phyloP scores from a whole-genome alignment of 345 rosid species.

The Gynandropsis gynandra region DNA sequence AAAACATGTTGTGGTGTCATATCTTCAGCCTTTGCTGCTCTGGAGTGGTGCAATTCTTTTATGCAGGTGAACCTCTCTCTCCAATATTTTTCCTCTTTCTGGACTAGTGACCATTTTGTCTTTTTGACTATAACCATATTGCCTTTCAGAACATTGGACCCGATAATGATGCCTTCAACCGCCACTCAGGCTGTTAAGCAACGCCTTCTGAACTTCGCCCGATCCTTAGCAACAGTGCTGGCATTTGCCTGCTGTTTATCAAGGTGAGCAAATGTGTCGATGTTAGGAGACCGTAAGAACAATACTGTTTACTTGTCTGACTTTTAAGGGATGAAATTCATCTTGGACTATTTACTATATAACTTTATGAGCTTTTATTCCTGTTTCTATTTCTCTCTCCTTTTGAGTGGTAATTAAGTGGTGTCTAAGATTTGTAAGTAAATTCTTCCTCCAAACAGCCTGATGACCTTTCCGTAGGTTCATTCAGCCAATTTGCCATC shows the following conservation, averaged over 20 bases:
- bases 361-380: too few relatives aligned
- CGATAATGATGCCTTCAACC: conserved; percentile 65
- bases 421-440: conserved; percentile 2
- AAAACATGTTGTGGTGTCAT: conserved; percentile 49
- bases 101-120: background rate
- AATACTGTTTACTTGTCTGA: background rate
- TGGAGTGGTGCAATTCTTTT: conserved; percentile 74
- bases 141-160: conserved; percentile 66
- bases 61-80: conserved; percentile 52
- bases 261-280: conserved; percentile 42
- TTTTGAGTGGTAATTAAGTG: too few relatives aligned
- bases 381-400: too few relatives aligned
- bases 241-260: conserved; percentile 84
- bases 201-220: conserved; percentile 64
- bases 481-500: background rate
- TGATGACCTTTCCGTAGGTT: conserved; percentile 10
- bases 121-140: conserved; percentile 21
- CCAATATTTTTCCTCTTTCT: background rate
- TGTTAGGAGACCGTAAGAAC: conserved; percentile 3
- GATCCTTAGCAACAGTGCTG: conserved; percentile 65
- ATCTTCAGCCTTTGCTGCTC: conserved; percentile 78
- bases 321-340: conserved; percentile 1
- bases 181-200: conserved; percentile 78
- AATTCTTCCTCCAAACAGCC: conserved; percentile 3
- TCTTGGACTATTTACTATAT: too few relatives aligned